phyloP scores from a whole-genome alignment of 108 stramenopile genomes.

The Stephanodiscus minutulus region DNA sequence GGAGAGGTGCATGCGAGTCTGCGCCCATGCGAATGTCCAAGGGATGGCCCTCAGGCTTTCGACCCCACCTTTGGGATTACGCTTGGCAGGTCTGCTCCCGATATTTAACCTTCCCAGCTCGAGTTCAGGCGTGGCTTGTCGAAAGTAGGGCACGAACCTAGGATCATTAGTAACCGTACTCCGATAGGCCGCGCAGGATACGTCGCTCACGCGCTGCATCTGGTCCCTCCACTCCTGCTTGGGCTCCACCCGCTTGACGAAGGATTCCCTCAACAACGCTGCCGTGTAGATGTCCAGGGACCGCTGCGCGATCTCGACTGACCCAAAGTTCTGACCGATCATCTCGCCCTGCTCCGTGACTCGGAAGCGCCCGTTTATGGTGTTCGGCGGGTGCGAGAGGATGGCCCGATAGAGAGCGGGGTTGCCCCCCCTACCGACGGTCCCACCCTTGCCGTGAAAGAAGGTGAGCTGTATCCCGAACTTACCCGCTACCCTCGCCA shows the following conservation, averaged over 20 bases:
- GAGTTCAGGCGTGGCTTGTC: slow-evolving; percentile 96
- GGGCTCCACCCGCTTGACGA: slow-evolving; percentile 74
- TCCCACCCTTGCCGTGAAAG: slow-evolving; percentile 98
- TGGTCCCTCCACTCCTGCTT: slow-evolving; percentile 75
- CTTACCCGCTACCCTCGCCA: slow-evolving; percentile 80
- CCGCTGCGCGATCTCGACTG: slow-evolving; percentile 83
- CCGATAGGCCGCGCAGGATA: slow-evolving; percentile 85
- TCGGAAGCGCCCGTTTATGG: slow-evolving; percentile 97
- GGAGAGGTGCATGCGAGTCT: slow-evolving; percentile 93
- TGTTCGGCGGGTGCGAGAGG: slow-evolving; percentile 92
- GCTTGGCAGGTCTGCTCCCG: slow-evolving; percentile 94
- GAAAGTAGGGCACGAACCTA: slow-evolving; percentile 96
- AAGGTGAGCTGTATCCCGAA: slow-evolving; percentile 89
- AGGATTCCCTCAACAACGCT: slow-evolving; percentile 87
- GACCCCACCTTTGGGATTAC: slow-evolving; percentile 95
- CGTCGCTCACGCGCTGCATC: slow-evolving; percentile 83
- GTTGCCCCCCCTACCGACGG: slow-evolving; percentile 96
- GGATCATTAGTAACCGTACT: slow-evolving; percentile 86
- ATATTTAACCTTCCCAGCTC: slow-evolving; percentile 92
- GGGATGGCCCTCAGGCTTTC: slow-evolving; percentile 96
- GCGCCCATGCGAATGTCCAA: slow-evolving; percentile 98
- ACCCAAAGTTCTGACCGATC: slow-evolving; percentile 97
- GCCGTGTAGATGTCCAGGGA: slow-evolving; percentile 97
- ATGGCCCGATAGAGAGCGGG: slow-evolving; percentile 89
- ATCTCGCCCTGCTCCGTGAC: slow-evolving; percentile 99